A percentile compares a stretch with the other conserved stretches of the same genome.
These are phyloP conservation scores for Clarireedia homoeocarpa DNA, from an alignment of 2,329 filamentous ascomycete species.

Conservation along the genomic window DNA sequence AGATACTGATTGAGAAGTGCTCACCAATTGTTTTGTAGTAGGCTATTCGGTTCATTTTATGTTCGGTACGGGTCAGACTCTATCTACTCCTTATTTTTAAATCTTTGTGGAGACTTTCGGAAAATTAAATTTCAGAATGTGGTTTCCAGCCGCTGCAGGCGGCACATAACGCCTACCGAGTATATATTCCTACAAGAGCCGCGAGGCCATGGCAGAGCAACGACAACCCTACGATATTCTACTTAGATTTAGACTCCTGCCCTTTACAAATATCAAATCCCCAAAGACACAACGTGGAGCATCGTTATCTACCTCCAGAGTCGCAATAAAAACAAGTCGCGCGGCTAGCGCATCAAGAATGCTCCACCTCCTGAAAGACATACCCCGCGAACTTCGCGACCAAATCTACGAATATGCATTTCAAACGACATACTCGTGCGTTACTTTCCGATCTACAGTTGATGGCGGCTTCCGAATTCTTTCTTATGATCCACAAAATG, in stretches of 20 bases:
- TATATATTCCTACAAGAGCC: too few species aligned
- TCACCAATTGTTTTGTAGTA: background rate
- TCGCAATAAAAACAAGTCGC: background rate
- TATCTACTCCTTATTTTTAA: too few species aligned
- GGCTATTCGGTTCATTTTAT: too few species aligned
- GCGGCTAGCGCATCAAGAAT: background rate
- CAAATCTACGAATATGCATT: constrained; percentile 7
- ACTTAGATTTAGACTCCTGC: background rate
- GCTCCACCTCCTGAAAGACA: background rate
- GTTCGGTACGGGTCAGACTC: too few species aligned
- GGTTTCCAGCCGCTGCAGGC: too few species aligned
- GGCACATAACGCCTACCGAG: too few species aligned
- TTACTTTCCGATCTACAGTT: background rate
- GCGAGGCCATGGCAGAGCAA: too few species aligned
- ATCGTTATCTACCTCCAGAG: background rate
- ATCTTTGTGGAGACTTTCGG: too few species aligned
- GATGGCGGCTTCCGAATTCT: background rate
- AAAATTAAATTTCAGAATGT: too few species aligned
- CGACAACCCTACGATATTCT: background rate
- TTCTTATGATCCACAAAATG: constrained; percentile 6
- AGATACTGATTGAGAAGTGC: constrained; percentile 8
- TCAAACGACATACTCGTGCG: background rate
- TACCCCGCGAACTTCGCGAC: constrained; percentile 5
- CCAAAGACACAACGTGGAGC: too few species aligned
- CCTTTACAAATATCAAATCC: background rate